Conservation (phyloP, 139 green algal species). For the Limnomonas spitsbergensis region DNA sequence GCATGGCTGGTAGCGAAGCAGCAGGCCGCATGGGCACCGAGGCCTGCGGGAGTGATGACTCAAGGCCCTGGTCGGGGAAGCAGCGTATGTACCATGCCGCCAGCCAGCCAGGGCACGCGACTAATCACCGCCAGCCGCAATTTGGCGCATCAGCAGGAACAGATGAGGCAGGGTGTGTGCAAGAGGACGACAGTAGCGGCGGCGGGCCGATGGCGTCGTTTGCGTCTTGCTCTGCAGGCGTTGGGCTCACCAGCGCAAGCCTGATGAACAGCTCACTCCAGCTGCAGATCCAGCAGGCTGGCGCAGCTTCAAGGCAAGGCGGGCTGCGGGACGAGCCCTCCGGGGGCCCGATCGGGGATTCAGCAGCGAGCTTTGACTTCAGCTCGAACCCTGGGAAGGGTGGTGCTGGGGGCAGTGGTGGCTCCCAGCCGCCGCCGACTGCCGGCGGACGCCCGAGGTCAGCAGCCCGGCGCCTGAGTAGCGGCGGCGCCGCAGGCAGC, state of each 20-base stretch:
- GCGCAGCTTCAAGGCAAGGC: not conserved
- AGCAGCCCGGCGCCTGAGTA: not conserved
- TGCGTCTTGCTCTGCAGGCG: not conserved
- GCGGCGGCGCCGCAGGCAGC: no score
- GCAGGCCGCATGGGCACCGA: no score
- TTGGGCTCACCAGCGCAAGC: not conserved
- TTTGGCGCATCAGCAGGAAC: no score
- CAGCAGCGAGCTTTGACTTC: conserved; percentile 11
- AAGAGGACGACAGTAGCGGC: no score
- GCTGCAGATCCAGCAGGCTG: not conserved
- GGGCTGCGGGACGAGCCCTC: not conserved
- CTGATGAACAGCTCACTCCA: conserved; percentile 13
- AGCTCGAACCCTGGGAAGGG: not conserved
- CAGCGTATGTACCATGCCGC: no score
- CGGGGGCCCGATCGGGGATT: not conserved
- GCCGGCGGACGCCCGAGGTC: not conserved
- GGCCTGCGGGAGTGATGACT: no score
- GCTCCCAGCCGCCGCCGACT: not conserved
- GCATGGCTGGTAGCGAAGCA: no score
- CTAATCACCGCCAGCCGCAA: no score
- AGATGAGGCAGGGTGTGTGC: no score
- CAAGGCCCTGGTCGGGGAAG: no score
- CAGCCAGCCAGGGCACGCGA: no score
- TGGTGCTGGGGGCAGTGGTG: not conserved
- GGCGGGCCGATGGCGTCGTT: not conserved